Evolutionary conservation across 1,284 basidiomycete species (phyloP).

Genomic region (Ustilago loliicola): DNA sequence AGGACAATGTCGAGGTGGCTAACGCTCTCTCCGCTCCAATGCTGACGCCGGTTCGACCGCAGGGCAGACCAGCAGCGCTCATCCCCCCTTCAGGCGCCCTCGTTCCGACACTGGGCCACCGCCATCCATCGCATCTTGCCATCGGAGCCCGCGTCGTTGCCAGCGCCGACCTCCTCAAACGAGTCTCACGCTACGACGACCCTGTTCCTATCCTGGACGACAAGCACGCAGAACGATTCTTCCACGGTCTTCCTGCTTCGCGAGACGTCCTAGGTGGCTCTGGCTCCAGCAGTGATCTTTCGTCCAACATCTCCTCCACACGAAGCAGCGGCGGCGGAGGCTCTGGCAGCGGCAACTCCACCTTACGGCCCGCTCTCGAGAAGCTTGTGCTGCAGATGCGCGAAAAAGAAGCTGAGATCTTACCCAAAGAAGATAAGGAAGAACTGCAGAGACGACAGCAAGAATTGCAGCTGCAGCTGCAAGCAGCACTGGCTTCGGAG

Average conservation of each 20-base stretch:
- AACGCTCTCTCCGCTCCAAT: conserved; percentile 55
- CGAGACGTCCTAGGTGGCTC: conserved; percentile 60
- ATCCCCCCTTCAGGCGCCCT: conserved; percentile 56
- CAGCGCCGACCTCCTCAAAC: conserved; percentile 52
- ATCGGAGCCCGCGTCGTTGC: conserved; percentile 57
- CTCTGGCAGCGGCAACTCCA: conserved; percentile 59
- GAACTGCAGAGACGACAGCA: conserved; percentile 52
- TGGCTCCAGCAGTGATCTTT: conserved; percentile 52
- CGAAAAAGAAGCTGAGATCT: conserved; percentile 43
- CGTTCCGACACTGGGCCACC: conserved; percentile 58
- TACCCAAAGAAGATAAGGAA: conserved; percentile 49
- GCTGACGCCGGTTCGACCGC: conserved; percentile 62
- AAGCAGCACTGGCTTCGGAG: conserved; percentile 48
- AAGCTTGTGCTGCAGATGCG: conserved; percentile 52
- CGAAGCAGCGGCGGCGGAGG: conserved; percentile 55
- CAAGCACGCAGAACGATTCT: conserved; percentile 66
- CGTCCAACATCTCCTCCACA: conserved; percentile 53
- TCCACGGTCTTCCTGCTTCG: conserved; percentile 63
- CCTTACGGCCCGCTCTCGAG: conserved; percentile 57
- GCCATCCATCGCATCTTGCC: conserved; percentile 58
- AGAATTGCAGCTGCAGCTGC: conserved; percentile 53
- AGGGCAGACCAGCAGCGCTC: conserved; percentile 60
- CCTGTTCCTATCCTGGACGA: conserved; percentile 65
- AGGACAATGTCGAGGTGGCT: conserved; percentile 54
- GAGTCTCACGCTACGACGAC: conserved; percentile 58